Conservation (phyloP, 2,329 filamentous ascomycete genomes). For the Aulographum hederae region DNA sequence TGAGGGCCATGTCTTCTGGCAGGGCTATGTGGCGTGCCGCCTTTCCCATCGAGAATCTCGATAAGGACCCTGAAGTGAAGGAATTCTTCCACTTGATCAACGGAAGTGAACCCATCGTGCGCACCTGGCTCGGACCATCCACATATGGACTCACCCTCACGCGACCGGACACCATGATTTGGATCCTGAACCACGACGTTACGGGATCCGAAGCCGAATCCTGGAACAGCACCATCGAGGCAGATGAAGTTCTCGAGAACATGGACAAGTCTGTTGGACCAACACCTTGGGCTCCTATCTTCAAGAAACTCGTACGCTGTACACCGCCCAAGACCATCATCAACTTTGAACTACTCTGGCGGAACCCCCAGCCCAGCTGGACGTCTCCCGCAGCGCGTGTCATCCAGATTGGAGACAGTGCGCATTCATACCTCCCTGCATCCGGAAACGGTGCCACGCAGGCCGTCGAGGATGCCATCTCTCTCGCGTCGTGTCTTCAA, state of each 20-base stretch:
- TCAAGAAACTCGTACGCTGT: constrained; percentile 16
- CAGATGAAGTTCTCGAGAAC: constrained; percentile 24
- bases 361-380: constrained; percentile 27
- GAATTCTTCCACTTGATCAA: no score
- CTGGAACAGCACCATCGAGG: constrained; percentile 28
- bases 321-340: constrained; percentile 28
- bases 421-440: constrained; percentile 26
- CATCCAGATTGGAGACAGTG: constrained; percentile 25
- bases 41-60: no score
- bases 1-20: no score
- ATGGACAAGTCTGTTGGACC: constrained; percentile 19
- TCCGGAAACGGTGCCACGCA: constrained; percentile 28
- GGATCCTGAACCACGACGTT: constrained; percentile 31
- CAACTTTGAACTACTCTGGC: constrained; percentile 30
- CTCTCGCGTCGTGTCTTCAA: constrained; percentile 26
- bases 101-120: constrained; percentile 23
- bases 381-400: constrained; percentile 23
- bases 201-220: constrained; percentile 25
- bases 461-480: constrained; percentile 28
- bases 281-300: background rate
- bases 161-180: constrained; percentile 28
- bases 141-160: constrained; percentile 28
- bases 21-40: no score
- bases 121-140: constrained; percentile 21
- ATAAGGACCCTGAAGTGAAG: no score